Evolutionary conservation across 1,139 yeast species (phyloP).

Genomic region (Saccharomyces uvarum): DNA sequence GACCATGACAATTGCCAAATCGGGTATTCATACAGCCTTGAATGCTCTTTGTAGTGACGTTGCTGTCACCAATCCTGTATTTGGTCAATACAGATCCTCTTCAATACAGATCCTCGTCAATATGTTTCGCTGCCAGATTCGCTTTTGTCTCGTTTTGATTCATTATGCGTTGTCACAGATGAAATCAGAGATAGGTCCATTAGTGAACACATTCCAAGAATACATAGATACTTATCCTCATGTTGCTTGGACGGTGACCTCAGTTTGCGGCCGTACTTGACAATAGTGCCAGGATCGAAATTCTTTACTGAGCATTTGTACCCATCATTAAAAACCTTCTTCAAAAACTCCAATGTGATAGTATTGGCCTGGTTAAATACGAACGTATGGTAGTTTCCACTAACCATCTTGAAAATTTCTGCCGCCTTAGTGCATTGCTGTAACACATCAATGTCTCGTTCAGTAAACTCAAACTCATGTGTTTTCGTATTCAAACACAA

Average conservation of each 20-base stretch:
- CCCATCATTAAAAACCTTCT: too few relatives aligned
- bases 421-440: too few relatives aligned
- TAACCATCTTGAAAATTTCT: too few relatives aligned
- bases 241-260: constrained; percentile 83
- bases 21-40: constrained; percentile 93
- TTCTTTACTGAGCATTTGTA: too few relatives aligned
- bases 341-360: neutral
- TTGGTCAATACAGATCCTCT: constrained; percentile 95
- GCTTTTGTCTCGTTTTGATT: constrained; percentile 89
- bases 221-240: constrained; percentile 84
- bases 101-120: constrained; percentile 92
- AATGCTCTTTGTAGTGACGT: constrained; percentile 96
- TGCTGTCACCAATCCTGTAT: constrained; percentile 97
- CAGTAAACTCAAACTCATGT: too few relatives aligned
- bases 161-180: constrained; percentile 89
- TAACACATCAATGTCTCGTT: too few relatives aligned
- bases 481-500: too few relatives aligned
- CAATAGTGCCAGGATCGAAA: too few relatives aligned
- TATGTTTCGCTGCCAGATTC: constrained; percentile 97
- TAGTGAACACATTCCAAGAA: constrained; percentile 89
- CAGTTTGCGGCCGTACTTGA: too few relatives aligned
- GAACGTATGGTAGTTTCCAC: too few relatives aligned
- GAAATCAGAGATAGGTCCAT: constrained; percentile 78
- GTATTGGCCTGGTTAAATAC: too few relatives aligned
- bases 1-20: constrained; percentile 97